A percentile compares a stretch with the other conserved stretches of the same genome.
Conservation (phyloP, 208 protist species). For the Acanthamoeba royreba region DNA sequence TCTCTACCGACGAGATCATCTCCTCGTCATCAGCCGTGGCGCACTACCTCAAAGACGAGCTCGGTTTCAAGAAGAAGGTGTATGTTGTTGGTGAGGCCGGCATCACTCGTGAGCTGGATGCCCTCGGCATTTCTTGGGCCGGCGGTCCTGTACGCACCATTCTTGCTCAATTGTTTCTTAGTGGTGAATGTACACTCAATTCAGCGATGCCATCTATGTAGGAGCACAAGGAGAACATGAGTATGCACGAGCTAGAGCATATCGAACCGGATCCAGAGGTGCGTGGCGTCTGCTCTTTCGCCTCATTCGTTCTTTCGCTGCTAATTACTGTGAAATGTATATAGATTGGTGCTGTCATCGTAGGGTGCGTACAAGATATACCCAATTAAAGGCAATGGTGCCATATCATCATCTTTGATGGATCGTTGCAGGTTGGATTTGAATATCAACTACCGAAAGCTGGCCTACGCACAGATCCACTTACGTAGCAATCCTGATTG, state of each 20-base stretch:
- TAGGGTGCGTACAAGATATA: conserved; percentile 23
- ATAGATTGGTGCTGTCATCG: conserved; percentile 54
- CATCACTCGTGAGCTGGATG: conserved; percentile 55
- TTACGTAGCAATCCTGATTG: neutral
- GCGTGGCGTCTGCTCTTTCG: no score
- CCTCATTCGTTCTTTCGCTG: no score
- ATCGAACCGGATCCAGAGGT: conserved; percentile 4
- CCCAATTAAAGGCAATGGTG: no score
- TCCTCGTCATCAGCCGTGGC: conserved; percentile 68
- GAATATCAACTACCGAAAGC: conserved; percentile 58
- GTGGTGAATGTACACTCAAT: no score
- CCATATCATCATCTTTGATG: no score
- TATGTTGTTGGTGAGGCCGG: conserved; percentile 75
- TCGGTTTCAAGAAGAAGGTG: conserved; percentile 64
- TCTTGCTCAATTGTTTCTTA: no score
- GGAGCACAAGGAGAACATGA: neutral
- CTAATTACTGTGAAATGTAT: no score
- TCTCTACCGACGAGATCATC: conserved; percentile 71
- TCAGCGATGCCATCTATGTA: neutral
- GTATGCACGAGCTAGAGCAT: conserved; percentile 42
- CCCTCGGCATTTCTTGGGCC: neutral
- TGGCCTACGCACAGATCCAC: conserved; percentile 46
- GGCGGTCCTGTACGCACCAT: neutral
- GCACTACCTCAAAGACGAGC: conserved; percentile 66
- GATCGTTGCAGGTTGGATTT: conserved; percentile 54